Evolutionary conservation across 345 rosid species (phyloP).

Genomic region (Trapa incisa): DNA sequence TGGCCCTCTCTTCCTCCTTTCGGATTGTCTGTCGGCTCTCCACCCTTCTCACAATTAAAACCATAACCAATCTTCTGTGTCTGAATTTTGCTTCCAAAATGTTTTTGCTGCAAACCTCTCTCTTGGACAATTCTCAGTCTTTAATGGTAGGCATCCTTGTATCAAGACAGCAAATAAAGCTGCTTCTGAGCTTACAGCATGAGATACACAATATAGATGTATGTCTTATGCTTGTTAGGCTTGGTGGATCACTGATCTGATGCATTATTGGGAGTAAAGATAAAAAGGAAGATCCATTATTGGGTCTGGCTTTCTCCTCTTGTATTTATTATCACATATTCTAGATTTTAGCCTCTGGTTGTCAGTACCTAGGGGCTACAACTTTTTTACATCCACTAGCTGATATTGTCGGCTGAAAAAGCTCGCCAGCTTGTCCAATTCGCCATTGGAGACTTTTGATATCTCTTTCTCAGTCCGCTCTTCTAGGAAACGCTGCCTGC

Average conservation of each 20-base stretch:
- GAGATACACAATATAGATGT: background rate
- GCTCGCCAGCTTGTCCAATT: background rate
- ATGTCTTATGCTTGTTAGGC: background rate
- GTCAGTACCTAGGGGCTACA: background rate
- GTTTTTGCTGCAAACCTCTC: background rate
- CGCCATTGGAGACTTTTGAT: background rate
- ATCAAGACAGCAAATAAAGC: background rate
- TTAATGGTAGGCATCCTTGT: background rate
- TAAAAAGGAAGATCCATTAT: background rate
- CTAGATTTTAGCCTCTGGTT: conserved; percentile 4
- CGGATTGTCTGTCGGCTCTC: background rate
- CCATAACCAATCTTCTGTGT: background rate
- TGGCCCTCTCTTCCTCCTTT: background rate
- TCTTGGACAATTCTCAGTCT: background rate
- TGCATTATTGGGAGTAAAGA: background rate
- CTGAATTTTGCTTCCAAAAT: background rate
- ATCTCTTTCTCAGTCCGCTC: background rate
- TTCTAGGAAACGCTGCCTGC: background rate
- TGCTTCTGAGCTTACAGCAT: background rate
- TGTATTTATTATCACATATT: conserved; percentile 3
- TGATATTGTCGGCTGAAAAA: background rate
- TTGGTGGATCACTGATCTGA: background rate
- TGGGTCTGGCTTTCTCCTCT: conserved; percentile 1
- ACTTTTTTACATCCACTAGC: background rate
- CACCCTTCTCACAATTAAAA: background rate